Base-by-base conservation (phyloP, 2,329 filamentous ascomycete genomes). In the Clarireedia hainanense region DNA sequence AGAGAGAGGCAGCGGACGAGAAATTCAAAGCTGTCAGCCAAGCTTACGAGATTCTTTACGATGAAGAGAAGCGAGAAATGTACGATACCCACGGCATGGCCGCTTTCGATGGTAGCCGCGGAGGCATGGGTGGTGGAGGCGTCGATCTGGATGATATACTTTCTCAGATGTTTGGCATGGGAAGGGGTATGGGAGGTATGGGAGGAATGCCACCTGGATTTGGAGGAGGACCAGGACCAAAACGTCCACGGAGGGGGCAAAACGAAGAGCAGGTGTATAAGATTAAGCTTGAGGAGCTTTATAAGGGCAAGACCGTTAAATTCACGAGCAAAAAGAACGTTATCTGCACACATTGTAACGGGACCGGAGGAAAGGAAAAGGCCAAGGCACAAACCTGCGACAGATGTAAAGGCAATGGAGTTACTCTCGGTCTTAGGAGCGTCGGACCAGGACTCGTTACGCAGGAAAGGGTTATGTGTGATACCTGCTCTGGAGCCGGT, bases 221-320 rank as follows among this genome's bases (percentile, higher is more conserved):
- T 47, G 58, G 60, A 43, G 67, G 52, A 47, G 64, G 63, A 26
- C 65, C 68, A 20, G 77, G 79, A 3, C 81, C 83, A 10, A 76
- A 76, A 62, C 77, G 80, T 62, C 84, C 85, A 24, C 78, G 85
- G 58, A 87, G 84, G 65, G 91, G 92, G 47, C 83, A 81, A 52
- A 85, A 91, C 63, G 92, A 96, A 71, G 86, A 95, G 70, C 89
- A 95, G 67, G 83, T 89, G 65, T 97, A 99, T 74, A 85, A 91
- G 70, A 89, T 97, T 57, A 88, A 84, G 2, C 75, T 99, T 58
- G 94, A 97, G 71, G 94, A 99, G 72, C 79, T 99, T 34, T 99
- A 97, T 80, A 96, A 95, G 75, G 94, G 94, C 67, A 96, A 97
- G 79, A 96, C 94, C 0, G 94, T 95, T 68, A 94, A 95, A 74